Evolutionary conservation across 352 stramenopile genomes (phyloP).

Genomic region (Globisporangium heterothallicum): DNA sequence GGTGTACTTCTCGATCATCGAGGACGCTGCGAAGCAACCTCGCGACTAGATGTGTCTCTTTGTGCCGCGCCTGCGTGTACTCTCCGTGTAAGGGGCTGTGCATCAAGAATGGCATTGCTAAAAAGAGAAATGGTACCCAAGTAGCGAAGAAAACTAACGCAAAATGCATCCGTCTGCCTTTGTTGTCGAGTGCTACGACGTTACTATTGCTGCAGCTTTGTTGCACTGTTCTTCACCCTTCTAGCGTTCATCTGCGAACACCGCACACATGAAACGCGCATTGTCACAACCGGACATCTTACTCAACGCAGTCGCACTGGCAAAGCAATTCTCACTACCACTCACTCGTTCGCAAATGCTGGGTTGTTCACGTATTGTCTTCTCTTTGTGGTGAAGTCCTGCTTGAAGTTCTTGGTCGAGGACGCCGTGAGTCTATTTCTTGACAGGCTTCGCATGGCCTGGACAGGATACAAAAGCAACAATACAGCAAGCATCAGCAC

Average conservation of each 20-base stretch:
- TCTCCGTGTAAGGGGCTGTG: background rate
- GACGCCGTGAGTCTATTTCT: conserved; percentile 67
- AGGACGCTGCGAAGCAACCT: conserved; percentile 27
- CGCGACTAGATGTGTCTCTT: conserved; percentile 4
- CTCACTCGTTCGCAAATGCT: conserved; percentile 19
- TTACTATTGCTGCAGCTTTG: no score
- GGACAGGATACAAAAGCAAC: background rate
- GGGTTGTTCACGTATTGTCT: conserved; percentile 52
- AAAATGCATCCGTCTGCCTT: background rate
- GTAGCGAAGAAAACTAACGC: background rate
- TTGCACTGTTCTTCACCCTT: no score
- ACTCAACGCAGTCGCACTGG: background rate
- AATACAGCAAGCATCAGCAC: background rate
- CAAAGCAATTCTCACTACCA: background rate
- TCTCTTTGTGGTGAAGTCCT: conserved; percentile 38
- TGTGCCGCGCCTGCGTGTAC: background rate
- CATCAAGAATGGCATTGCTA: background rate
- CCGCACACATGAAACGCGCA: no score
- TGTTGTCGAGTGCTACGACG: no score
- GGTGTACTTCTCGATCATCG: conserved; percentile 64
- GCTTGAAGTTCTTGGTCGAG: conserved; percentile 36
- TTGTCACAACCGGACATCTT: no score
- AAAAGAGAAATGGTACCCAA: conserved; percentile 9
- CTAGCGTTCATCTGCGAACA: no score
- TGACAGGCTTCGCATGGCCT: conserved; percentile 65